Evolutionary conservation across 2,329 filamentous ascomycete species (phyloP).

Genomic region (Colletotrichum sansevieriae): DNA sequence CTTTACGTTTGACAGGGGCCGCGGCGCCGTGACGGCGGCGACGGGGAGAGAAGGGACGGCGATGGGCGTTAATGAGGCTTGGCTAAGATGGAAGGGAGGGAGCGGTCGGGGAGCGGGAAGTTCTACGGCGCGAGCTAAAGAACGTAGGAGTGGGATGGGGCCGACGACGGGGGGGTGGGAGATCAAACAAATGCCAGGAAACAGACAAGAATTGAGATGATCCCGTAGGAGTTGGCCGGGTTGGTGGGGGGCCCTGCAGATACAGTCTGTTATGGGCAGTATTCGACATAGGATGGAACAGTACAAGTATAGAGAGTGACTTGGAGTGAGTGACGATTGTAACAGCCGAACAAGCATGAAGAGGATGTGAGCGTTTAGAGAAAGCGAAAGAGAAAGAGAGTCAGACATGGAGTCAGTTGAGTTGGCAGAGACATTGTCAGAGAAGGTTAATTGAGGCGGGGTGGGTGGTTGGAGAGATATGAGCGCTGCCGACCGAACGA

Average conservation of each 20-base stretch:
- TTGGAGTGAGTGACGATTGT: background rate
- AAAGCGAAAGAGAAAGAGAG: conserved; percentile 35
- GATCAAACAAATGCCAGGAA: conserved; percentile 32
- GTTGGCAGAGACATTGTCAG: conserved; percentile 35
- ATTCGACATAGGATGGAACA: conserved; percentile 9
- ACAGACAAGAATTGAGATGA: conserved; percentile 35
- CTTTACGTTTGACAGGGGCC: conserved; percentile 38
- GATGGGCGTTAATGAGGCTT: conserved; percentile 26
- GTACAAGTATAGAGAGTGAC: background rate
- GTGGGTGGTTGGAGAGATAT: conserved; percentile 21
- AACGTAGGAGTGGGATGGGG: background rate
- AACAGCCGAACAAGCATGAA: conserved; percentile 13
- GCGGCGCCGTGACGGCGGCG: conserved; percentile 33
- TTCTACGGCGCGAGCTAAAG: background rate
- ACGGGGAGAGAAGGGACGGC: conserved; percentile 30
- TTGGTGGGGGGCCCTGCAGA: conserved; percentile 16
- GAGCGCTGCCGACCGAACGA: conserved; percentile 27
- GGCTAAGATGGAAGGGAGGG: conserved; percentile 16
- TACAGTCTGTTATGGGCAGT: conserved; percentile 3
- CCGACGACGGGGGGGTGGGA: conserved; percentile 2
- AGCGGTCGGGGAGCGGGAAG: conserved; percentile 29
- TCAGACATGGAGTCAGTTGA: conserved; percentile 23
- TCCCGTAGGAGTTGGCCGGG: conserved; percentile 15
- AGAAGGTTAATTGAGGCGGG: conserved; percentile 33
- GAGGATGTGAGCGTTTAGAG: conserved; percentile 20